Evolutionary conservation across 352 stramenopile genomes (phyloP).

Genomic region (Pythium phragmiticola): DNA sequence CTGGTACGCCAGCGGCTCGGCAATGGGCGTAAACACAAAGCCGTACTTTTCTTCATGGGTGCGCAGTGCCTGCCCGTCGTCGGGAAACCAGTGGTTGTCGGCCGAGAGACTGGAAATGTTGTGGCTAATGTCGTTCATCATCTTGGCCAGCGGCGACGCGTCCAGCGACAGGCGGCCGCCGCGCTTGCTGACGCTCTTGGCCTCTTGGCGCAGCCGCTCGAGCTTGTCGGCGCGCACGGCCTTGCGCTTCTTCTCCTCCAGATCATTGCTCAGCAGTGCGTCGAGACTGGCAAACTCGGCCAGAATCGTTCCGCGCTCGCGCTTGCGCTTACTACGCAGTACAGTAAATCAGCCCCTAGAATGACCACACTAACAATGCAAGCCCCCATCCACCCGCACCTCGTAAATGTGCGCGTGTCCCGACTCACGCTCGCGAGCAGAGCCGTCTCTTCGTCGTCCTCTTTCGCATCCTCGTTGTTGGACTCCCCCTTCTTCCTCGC

Average conservation of each 20-base stretch:
- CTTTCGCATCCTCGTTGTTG: constrained; percentile 13
- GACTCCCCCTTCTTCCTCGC: not conserved
- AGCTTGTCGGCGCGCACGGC: constrained; percentile 53
- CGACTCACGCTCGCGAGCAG: constrained; percentile 42
- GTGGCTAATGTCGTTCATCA: constrained; percentile 71
- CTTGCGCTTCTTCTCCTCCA: constrained; percentile 58
- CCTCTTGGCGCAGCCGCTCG: constrained; percentile 55
- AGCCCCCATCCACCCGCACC: constrained; percentile 9
- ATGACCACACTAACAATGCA: not conserved
- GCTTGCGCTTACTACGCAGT: constrained; percentile 21
- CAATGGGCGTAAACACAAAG: constrained; percentile 81
- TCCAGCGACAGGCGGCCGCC: constrained; percentile 6
- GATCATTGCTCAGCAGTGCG: constrained; percentile 64
- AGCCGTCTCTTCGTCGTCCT: constrained; percentile 37
- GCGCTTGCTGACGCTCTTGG: constrained; percentile 25
- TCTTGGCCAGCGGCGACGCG: constrained; percentile 43
- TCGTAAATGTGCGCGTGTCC: constrained; percentile 42
- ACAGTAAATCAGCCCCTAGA: not conserved
- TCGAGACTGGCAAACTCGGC: constrained; percentile 75
- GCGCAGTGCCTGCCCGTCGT: constrained; percentile 35
- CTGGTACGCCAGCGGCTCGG: constrained; percentile 52
- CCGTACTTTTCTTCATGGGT: constrained; percentile 70
- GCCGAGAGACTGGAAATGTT: constrained; percentile 71
- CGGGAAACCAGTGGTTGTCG: constrained; percentile 58
- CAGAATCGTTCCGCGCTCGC: constrained; percentile 41